phyloP scores from a whole-genome alignment of 257 asterid genomes.

The Solanum infundibuliforme region DNA sequence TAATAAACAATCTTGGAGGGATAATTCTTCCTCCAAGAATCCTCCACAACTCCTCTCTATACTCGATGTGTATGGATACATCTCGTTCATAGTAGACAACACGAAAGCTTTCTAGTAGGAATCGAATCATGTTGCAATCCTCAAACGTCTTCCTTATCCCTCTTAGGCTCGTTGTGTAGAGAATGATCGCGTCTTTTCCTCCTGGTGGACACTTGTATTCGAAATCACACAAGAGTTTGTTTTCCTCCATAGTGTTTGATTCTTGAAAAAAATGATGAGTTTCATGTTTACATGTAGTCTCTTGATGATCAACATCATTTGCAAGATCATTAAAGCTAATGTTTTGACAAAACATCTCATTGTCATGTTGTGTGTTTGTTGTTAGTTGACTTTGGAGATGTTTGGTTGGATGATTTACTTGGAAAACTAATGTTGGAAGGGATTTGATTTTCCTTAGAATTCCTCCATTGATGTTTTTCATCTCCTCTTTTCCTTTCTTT shows the following conservation, averaged over 20 bases:
- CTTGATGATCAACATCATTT: constrained; percentile 4
- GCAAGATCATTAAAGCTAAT: constrained; percentile 4
- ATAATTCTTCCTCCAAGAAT: constrained; percentile 36
- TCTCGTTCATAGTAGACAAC: constrained; percentile 51
- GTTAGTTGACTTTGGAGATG: constrained; percentile 12
- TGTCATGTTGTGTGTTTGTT: constrained; percentile 3
- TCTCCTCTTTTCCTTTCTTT: constrained; percentile 1
- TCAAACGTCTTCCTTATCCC: constrained; percentile 73
- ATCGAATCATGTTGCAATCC: constrained; percentile 48
- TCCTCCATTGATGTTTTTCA: constrained; percentile 37
- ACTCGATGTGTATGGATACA: constrained; percentile 57
- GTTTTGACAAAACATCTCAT: neutral
- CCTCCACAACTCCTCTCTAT: constrained; percentile 66
- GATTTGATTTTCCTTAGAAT: constrained; percentile 37
- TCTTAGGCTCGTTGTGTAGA: constrained; percentile 72
- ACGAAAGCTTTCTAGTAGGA: constrained; percentile 46
- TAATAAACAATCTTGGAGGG: constrained; percentile 69
- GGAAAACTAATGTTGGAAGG: constrained; percentile 20
- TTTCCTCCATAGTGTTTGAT: constrained; percentile 3
- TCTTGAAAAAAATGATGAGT: neutral
- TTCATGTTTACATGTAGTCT: neutral
- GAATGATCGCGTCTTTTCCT: constrained; percentile 34
- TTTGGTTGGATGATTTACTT: constrained; percentile 4
- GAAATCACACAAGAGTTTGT: constrained; percentile 4
- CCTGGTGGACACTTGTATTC: constrained; percentile 50